phyloP scores from a whole-genome alignment of 1,284 basidiomycete genomes.

The Rhodotorula sp. region DNA sequence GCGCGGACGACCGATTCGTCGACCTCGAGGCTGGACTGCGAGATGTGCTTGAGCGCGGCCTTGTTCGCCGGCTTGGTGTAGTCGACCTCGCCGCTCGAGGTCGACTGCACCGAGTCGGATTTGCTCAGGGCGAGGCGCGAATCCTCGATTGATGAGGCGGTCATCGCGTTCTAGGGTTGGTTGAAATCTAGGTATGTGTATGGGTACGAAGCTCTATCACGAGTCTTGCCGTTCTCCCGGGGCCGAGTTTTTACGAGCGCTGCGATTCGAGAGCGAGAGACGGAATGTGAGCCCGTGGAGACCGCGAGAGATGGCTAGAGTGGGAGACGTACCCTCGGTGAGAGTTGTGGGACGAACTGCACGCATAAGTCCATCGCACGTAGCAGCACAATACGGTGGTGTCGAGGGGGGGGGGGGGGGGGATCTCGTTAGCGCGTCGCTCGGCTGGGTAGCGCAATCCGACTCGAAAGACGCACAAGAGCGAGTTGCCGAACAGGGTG shows the following conservation, averaged over 20 bases:
- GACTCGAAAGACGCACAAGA: constrained; percentile 7
- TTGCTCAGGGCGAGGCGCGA: background rate
- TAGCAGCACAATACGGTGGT: background rate
- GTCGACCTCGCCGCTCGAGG: constrained; percentile 26
- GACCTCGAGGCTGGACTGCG: constrained; percentile 27
- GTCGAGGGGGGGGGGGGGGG: no score
- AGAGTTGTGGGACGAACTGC: constrained; percentile 34
- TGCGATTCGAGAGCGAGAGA: background rate
- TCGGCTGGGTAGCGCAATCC: background rate
- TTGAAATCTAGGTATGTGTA: background rate
- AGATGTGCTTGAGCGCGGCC: constrained; percentile 24
- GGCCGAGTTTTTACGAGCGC: constrained; percentile 28
- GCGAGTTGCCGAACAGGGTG: constrained; percentile 8
- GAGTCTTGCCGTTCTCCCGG: constrained; percentile 21
- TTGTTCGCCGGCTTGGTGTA: constrained; percentile 16
- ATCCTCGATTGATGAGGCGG: background rate
- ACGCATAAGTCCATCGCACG: background rate
- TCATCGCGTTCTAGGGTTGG: constrained; percentile 11
- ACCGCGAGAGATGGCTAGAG: background rate
- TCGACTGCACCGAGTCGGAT: constrained; percentile 12
- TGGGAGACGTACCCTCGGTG: constrained; percentile 23
- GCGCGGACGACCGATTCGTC: constrained; percentile 60
- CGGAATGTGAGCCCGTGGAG: background rate
- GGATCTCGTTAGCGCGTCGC: background rate
- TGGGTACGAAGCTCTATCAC: constrained; percentile 2